phyloP scores from a whole-genome alignment of 352 stramenopile genomes.

The Phytophthora pistaciae region DNA sequence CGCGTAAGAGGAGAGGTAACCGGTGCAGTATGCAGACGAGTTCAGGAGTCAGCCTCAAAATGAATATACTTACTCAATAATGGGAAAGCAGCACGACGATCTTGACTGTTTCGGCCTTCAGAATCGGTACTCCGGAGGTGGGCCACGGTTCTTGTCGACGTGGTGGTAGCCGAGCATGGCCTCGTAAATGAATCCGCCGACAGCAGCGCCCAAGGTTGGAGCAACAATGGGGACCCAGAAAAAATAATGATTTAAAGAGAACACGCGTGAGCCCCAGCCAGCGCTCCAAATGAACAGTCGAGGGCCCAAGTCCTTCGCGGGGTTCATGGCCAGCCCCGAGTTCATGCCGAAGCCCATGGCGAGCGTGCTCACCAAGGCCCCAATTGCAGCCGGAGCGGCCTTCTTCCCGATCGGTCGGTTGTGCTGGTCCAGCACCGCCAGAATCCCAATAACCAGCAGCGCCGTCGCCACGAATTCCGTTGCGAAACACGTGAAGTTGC shows the following conservation, averaged over 20 bases:
- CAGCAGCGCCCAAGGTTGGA: slow-evolving; percentile 42
- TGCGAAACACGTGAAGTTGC: slow-evolving; percentile 43
- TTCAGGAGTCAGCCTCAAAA: too few species aligned
- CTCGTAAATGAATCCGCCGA: slow-evolving; percentile 44
- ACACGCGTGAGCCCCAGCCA: slow-evolving; percentile 58
- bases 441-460: slow-evolving; percentile 38
- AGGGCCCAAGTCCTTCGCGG: slow-evolving; percentile 46
- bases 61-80: too few species aligned
- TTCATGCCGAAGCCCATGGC: slow-evolving; percentile 13
- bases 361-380: slow-evolving; percentile 2
- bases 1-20: too few species aligned
- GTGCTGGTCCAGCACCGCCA: slow-evolving; percentile 37
- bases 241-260: slow-evolving; percentile 55
- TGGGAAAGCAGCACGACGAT: too few species aligned
- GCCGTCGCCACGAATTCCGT: slow-evolving; percentile 45
- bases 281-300: slow-evolving; percentile 49
- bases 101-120: neutral
- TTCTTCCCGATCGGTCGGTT: neutral
- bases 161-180: slow-evolving; percentile 51
- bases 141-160: slow-evolving; percentile 44
- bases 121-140: slow-evolving; percentile 33
- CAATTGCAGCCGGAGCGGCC: slow-evolving; percentile 4
- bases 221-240: slow-evolving; percentile 67
- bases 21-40: too few species aligned
- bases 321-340: slow-evolving; percentile 38